Evolutionary conservation across 108 stramenopile genomes (phyloP).

Genomic region (Conticribra weissflogii): DNA sequence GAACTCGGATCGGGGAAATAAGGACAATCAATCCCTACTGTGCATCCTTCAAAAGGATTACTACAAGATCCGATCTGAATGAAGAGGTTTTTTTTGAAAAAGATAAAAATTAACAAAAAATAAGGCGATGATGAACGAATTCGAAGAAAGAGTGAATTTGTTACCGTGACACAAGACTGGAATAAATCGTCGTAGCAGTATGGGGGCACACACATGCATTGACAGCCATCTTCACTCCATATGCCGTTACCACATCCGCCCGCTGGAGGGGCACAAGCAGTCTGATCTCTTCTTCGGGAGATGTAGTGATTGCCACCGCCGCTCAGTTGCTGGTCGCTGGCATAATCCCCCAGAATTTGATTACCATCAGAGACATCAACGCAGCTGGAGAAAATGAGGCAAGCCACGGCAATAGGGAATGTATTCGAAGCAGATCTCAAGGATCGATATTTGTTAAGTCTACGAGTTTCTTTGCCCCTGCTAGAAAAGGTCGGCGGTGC

Average conservation of each 20-base stretch:
- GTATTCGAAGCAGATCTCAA: too few species aligned
- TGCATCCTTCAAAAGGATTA: conserved; percentile 22
- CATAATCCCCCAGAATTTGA: too few species aligned
- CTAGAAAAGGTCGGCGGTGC: too few species aligned
- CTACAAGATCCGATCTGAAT: conserved; percentile 18
- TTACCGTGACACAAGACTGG: conserved; percentile 23
- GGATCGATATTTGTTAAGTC: too few species aligned
- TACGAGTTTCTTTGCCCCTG: too few species aligned
- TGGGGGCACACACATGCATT: conserved; percentile 11
- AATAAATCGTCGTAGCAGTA: conserved; percentile 21
- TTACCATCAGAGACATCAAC: too few species aligned
- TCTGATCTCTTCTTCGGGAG: neutral
- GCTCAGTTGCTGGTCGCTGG: too few species aligned
- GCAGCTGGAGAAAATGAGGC: too few species aligned
- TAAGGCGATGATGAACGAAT: neutral
- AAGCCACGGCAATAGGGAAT: too few species aligned
- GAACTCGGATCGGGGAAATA: conserved; percentile 18
- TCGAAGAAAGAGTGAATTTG: neutral
- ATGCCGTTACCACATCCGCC: conserved; percentile 20
- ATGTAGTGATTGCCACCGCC: too few species aligned
- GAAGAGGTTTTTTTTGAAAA: neutral
- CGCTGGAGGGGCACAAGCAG: neutral
- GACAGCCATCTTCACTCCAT: conserved; percentile 16
- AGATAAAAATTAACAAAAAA: neutral
- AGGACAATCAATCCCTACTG: conserved; percentile 19